Base-by-base conservation (phyloP, 257 asterid genomes). In the Gynochthodes officinalis region DNA sequence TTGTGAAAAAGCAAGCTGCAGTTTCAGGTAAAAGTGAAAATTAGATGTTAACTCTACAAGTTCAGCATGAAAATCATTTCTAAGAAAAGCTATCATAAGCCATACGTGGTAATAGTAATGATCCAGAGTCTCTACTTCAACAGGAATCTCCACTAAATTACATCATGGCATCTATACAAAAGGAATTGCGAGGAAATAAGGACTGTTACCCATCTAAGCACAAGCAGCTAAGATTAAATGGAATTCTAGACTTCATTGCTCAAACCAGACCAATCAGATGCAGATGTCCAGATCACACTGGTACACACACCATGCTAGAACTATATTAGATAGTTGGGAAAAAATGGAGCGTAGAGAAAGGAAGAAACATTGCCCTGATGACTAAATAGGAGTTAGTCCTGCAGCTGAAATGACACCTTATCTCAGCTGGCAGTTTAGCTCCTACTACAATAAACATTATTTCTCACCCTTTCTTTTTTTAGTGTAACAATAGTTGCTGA, bases 1-100 rank as follows among this genome's bases (percentile, higher is more conserved):
- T 83, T 16, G 97, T 86, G 83, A 89, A 89, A 91, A 89, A 11
- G 97, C 94, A 44, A 91, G 68, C 97, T 91, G 84, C 61, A 59
- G 73, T 63, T 63, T 30, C 52, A 28, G 42, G 50, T 43, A 77
- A 80, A 42, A 25, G 67, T 55, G 53, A 70, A 52, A 11, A 39
- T 21, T 14, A 35, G 43, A 42, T 10, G 43, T 0, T 18, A 27
- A 27, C 16, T 9, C 57, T 39, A 8, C n/a, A n/a, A n/a, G n/a
- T n/a, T n/a, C n/a, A 63, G 48, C 15, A 27, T 57, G 65, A 69
- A 25, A 50, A 27, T 18, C 8, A 23, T 43, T 49, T 30, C n/a
- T 55, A 39, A 67, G 13, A 16, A 52, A 30, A 53, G 62, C 32
- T 52, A 69, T 50, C 48, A 70, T 55, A 52, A 39, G 25, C 15